Evolutionary conservation across 352 stramenopile species (phyloP), one percentile per base, ranked within the genome.

Genomic region (Pilasporangium apinafurcum): DNA sequence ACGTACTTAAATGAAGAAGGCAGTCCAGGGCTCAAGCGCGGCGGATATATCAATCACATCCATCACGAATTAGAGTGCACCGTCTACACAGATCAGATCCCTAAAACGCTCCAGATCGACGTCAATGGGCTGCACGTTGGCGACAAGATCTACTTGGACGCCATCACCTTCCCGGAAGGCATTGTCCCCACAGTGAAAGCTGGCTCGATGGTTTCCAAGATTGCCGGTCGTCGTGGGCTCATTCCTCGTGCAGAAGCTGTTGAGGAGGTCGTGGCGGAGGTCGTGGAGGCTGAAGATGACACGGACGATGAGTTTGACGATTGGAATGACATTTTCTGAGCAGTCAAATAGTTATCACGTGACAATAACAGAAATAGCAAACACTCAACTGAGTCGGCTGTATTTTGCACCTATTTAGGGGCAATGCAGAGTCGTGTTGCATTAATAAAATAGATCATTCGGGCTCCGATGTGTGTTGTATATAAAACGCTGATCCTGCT

Each of bases 1-100:
- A 79, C 67, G 40, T 94, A 94, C 57, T 53, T 97, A 48, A 98
- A 98, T 53, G 74, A 96, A 44, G 92, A 98, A 73, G 83, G 92
- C 38, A 94, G 72, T 27, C 88, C 86, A 10, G 91, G 89, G n/a
- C 80, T 98, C 62, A 98, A 98, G 71, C 79, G 87, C 25, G 90
- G 92, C 51, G 91, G 91, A 28, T 98, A 92, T 58, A 96, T 98
- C 57, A 95, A 92, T 70, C 72, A 91, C 68, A 91, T 95, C 43
- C 52, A 85, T 62, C 80, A 92, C 55, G 63, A 88, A 34, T 73
- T 95, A 39, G 75, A 89, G 45, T 95, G 83, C 64, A 62, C 50
- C 47, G 70, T 87, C 43, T 83, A 69, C 51, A 88, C 78, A 46
- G 75, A 91, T 37, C 49, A 78, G 27, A 77, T 95, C 46, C 83